Percentiles rank a stretch among this genome's conserved stretches.
phyloP scores from a whole-genome alignment of 2,329 filamentous ascomycete species.

The Diaporthe humulicola region DNA sequence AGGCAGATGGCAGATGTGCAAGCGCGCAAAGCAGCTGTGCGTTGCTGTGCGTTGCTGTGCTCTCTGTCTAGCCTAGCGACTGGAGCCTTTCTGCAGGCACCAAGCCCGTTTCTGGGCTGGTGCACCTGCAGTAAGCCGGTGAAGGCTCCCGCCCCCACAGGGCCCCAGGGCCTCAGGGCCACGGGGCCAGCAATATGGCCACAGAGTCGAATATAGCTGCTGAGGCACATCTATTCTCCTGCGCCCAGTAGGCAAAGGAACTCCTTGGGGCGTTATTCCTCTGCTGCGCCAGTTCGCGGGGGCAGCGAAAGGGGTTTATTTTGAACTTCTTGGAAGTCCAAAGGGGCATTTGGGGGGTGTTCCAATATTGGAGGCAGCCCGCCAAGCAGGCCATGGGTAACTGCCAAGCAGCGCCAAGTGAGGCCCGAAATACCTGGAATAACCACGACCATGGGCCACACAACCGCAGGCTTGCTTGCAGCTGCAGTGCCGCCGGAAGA shows the following conservation, averaged over 20 bases:
- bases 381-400: slow-evolving; percentile 29
- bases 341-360: background rate
- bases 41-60: no score
- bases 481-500: slow-evolving; percentile 24
- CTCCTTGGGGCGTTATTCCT: background rate
- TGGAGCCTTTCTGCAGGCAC: background rate
- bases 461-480: background rate
- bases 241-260: background rate
- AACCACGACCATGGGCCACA: background rate
- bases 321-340: background rate
- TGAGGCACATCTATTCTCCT: background rate
- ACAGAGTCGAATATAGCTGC: slow-evolving; percentile 23
- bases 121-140: slow-evolving; percentile 7
- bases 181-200: background rate
- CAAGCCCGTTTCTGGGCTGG: background rate
- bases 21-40: background rate
- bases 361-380: slow-evolving; percentile 30
- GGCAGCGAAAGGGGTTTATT: background rate
- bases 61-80: background rate
- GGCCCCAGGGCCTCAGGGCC: background rate
- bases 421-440: slow-evolving; percentile 25
- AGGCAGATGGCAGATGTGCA: background rate
- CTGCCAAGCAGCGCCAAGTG: slow-evolving; percentile 34
- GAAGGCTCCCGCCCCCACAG: slow-evolving; percentile 15
- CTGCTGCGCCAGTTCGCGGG: background rate